Evolutionary conservation across 2,329 filamentous ascomycete genomes (phyloP).

Genomic region (Fusarium graminum): DNA sequence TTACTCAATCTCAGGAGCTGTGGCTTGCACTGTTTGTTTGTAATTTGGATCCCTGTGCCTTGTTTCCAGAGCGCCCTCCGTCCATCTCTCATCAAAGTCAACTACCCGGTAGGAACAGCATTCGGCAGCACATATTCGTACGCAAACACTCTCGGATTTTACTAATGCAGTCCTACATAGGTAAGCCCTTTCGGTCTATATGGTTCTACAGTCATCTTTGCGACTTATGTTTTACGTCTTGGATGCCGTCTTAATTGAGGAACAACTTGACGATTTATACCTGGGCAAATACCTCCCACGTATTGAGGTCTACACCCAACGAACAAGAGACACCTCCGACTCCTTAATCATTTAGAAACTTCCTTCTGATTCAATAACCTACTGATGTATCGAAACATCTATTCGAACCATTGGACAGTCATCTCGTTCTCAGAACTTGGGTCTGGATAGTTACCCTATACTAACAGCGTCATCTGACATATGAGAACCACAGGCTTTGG

Average conservation of each 20-base stretch:
- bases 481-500: neutral
- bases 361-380: no score
- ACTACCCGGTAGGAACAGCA: neutral
- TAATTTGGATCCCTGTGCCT: neutral
- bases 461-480: neutral
- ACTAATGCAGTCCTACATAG: rapidly evolving
- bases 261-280: no score
- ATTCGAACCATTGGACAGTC: neutral
- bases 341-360: no score
- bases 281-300: no score
- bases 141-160: neutral
- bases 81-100: neutral
- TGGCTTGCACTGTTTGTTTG: neutral
- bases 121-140: rapidly evolving
- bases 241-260: no score
- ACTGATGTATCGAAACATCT: no score
- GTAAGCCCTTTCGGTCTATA: neutral
- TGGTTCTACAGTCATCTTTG: no score
- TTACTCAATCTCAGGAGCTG: neutral
- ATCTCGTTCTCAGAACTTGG: neutral
- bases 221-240: no score
- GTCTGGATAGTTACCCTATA: neutral
- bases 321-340: no score
- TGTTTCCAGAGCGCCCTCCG: neutral
- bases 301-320: no score